Conservation (phyloP, 169 alveolate species). For the Toxoplasma gondii region DNA sequence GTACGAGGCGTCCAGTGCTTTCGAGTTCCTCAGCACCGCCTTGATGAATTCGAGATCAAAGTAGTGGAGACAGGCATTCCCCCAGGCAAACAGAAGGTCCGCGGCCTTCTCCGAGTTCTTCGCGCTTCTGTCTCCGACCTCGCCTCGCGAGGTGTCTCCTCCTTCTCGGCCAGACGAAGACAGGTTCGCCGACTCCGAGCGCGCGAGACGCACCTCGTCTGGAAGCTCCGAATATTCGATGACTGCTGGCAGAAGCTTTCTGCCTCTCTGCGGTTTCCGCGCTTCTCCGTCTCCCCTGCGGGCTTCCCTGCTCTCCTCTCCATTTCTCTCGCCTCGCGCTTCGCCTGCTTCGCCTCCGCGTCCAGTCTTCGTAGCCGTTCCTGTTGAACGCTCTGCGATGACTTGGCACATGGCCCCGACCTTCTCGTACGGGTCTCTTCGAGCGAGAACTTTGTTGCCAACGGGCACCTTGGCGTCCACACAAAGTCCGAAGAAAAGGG, state of each 20-base stretch:
- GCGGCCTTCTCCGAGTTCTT: neutral
- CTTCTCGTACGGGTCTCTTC: conserved; percentile 6
- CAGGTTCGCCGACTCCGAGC: neutral
- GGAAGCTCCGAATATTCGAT: conserved; percentile 48
- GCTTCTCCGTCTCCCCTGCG: neutral
- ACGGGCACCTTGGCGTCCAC: neutral
- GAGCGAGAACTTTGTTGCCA: conserved; percentile 28
- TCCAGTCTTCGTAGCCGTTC: no score
- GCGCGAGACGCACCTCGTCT: neutral
- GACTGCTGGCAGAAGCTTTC: neutral
- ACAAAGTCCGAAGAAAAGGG: conserved; percentile 41
- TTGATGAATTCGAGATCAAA: conserved; percentile 1
- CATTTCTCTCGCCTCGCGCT: neutral
- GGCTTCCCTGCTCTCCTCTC: neutral
- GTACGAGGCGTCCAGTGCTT: neutral
- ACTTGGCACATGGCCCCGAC: conserved; percentile 45
- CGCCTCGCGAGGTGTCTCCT: neutral
- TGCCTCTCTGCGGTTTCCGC: neutral
- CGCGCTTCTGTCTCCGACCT: neutral
- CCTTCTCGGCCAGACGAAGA: neutral
- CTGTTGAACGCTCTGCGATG: neutral
- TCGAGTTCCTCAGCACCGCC: neutral
- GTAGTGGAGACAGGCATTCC: conserved; percentile 46
- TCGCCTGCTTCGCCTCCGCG: neutral
- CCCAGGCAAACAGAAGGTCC: conserved; percentile 14